Base-by-base conservation (phyloP, 73 alveolate genomes). In the Blepharisma stoltei region DNA sequence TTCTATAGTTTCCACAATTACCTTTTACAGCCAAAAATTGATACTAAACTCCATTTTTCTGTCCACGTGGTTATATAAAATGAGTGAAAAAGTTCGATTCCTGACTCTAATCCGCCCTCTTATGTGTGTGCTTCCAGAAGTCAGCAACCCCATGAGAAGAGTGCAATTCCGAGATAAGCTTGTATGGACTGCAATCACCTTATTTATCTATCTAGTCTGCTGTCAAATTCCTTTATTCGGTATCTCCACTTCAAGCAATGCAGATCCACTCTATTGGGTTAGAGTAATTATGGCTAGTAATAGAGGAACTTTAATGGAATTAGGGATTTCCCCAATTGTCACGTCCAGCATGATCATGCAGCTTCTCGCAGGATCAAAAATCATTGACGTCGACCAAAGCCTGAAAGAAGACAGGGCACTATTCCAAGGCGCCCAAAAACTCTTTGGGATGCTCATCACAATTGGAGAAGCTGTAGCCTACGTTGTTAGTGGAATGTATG, bases 201-300 rank as follows among this genome's bases (percentile, higher is more conserved):
- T 97, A 70, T 94, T 97, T 85, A 94, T 97, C 82, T 97, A 90
- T 91, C 88, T 97, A 83, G 97, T 97, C 60, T 97, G 99, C 89
- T 95, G 98, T 81, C 98, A 97, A 91, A 96, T 97, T 70, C 99
- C 99, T 27, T 94, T 97, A 71, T 97, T 95, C 84, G 99, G 99
- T 55, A 94, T 97, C 41, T 54, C 71, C 27, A 78, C 90, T 25
- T 78, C 82, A 54, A 78, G 78, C 65, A 76, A 80, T 43, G 23
- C 67, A 23, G 79, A 69, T 43, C 79, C 79, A 1, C 27, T 69
- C 11, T 69, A 69, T 25, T 69, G 79, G 82, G 55, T 73, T 65
- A 93, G 99, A 95, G 99, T 96, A 78, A 96, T 97, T 83, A 90
- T 97, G 83, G 99, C 99, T 53, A 96, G 99, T 25, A 97, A 97